These are phyloP conservation scores for Phytophthora multivora DNA, from an alignment of 352 stramenopile genomes.

Conservation along the genomic window DNA sequence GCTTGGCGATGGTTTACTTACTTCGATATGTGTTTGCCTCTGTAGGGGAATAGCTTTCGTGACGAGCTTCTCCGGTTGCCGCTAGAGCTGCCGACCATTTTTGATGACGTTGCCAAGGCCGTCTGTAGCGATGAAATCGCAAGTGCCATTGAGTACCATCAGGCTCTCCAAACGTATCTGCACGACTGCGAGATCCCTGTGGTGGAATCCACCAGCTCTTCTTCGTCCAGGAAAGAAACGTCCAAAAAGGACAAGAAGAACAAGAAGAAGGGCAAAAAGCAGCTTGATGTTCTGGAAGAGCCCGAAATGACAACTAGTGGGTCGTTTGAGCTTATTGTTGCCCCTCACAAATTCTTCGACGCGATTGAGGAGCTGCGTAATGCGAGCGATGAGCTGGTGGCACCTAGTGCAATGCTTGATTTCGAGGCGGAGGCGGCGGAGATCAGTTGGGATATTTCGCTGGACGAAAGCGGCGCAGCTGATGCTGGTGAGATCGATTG, in stretches of 20 bases:
- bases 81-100: slow-evolving; percentile 58
- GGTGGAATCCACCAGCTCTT: slow-evolving; percentile 1
- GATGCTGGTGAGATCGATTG: slow-evolving; percentile 61
- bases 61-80: slow-evolving; percentile 68
- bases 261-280: slow-evolving; percentile 37
- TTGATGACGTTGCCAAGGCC: slow-evolving; percentile 44
- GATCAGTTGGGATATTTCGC: slow-evolving; percentile 79
- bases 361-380: slow-evolving; percentile 56
- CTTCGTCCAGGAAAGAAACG: slow-evolving; percentile 3
- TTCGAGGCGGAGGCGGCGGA: slow-evolving; percentile 63
- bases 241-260: slow-evolving; percentile 58
- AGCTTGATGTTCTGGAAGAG: slow-evolving; percentile 14
- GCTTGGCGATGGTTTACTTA: slow-evolving; percentile 1
- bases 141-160: slow-evolving; percentile 62
- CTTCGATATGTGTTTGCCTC: neutral
- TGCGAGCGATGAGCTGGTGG: slow-evolving; percentile 43
- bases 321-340: slow-evolving; percentile 42
- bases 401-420: slow-evolving; percentile 30
- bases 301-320: slow-evolving; percentile 23
- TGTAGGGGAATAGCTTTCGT: slow-evolving; percentile 58
- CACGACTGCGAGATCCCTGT: slow-evolving; percentile 51
- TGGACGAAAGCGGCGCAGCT: slow-evolving; percentile 41
- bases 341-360: slow-evolving; percentile 57
- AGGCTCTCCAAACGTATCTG: slow-evolving; percentile 69
- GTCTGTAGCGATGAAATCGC: slow-evolving; percentile 51